A percentile compares a stretch with the other conserved stretches of the same genome.
Conservation (phyloP, 192 early-diverging fungal genomes). For the Paraglomus occultum region DNA sequence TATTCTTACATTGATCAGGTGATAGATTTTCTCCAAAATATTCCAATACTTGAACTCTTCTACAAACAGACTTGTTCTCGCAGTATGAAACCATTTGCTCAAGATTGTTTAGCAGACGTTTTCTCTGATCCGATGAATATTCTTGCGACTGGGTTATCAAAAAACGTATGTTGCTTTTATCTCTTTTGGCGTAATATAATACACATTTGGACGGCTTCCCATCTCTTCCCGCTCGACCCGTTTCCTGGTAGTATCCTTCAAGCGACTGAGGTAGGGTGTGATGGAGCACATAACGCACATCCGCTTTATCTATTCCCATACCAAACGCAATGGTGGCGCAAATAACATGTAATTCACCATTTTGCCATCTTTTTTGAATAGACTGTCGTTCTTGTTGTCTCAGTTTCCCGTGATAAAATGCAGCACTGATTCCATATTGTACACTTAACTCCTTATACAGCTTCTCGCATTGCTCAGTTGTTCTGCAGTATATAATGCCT, state of each 20-base stretch:
- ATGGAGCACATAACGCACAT: slow-evolving; percentile 96
- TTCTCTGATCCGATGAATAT: slow-evolving; percentile 78
- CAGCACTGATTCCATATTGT: slow-evolving; percentile 56
- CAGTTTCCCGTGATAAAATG: slow-evolving; percentile 89
- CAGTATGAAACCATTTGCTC: slow-evolving; percentile 74
- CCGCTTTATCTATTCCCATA: slow-evolving; percentile 97
- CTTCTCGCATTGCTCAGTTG: slow-evolving; percentile 77
- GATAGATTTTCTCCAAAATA: slow-evolving; percentile 92
- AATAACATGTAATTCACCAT: slow-evolving; percentile 72
- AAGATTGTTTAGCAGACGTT: slow-evolving; percentile 64
- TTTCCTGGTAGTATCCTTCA: slow-evolving; percentile 98
- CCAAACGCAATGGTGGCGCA: slow-evolving; percentile 97
- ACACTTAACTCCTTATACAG: slow-evolving; percentile 67
- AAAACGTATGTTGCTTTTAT: slow-evolving; percentile 69
- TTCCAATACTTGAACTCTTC: slow-evolving; percentile 79
- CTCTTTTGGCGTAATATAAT: slow-evolving; percentile 75
- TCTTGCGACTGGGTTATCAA: slow-evolving; percentile 80
- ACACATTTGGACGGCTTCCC: slow-evolving; percentile 81
- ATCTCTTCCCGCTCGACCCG: slow-evolving; percentile 93
- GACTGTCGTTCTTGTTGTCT: slow-evolving; percentile 70
- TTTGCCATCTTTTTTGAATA: slow-evolving; percentile 85
- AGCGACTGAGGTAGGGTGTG: slow-evolving; percentile 84
- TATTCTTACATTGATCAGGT: slow-evolving; percentile 57
- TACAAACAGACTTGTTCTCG: slow-evolving; percentile 84
- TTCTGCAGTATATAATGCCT: slow-evolving; percentile 93